Base-by-base conservation (phyloP, 1,284 basidiomycete genomes). In the Clitocybe nebularis region DNA sequence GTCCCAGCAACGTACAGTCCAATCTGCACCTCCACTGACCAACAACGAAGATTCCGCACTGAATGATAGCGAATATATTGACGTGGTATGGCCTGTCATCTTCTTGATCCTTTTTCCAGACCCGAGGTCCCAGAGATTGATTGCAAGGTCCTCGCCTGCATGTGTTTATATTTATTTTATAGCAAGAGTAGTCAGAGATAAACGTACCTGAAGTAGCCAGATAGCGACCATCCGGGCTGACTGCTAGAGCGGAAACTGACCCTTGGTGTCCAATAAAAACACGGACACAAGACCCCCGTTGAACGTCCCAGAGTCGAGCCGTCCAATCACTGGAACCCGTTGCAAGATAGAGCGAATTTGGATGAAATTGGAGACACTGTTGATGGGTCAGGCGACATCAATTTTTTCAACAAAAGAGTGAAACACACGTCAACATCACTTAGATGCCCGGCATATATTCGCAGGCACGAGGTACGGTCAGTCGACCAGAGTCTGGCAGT, bases 241-340 rank as follows among this genome's bases (percentile, higher is more conserved):
- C 80, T 3, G 91, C 89, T 46, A 99, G 68, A 1, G 86, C 79
- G 4, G 92, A 89, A n/a, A 99, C 77, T 3, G 87, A 74, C 36
- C 89, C 93, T 55, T 93, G 89, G 61, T 99, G 96, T 0, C 95
- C 96, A 23, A 96, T 82, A 65, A 99, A 99, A 14, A 99, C 87
- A 7, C 96, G 83, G 3, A 99, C 84, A 62, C 93, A 96, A 2
- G 84, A 77, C 4, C 96, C 96, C 22, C 87, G 82, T 58, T 99
- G 96, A n/a, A 97, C 91, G 60, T 99, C 96, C 96, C 96, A 99
- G 26, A 99, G 66, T 33, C 96, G 81, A 48, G 93, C 92, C 4
- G 94, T 94, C 74, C 90, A 88, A 62, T 99, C 96, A 52, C 87
- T 93, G 0, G 94, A 98, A 3, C 93, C 96, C 0, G 96, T 99